Percentiles rank a stretch among this genome's conserved stretches.
Conservation (phyloP, 1,284 basidiomycete genomes). For the Austroboletus niveus region DNA sequence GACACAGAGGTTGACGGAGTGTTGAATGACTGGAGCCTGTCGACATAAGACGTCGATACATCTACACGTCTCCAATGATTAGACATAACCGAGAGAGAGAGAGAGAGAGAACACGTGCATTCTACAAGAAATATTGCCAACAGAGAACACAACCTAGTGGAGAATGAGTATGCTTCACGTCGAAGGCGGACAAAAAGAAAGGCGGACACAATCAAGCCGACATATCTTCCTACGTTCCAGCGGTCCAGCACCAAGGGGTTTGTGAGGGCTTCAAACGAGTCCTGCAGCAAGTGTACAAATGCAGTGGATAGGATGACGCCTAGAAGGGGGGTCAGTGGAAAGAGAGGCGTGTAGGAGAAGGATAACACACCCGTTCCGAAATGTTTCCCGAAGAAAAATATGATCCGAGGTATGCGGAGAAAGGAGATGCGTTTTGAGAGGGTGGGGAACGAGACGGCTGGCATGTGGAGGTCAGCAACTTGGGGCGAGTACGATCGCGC, state of each 20-base stretch:
- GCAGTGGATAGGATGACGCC: slow-evolving; percentile 78
- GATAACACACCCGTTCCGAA: slow-evolving; percentile 65
- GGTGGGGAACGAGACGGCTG: slow-evolving; percentile 69
- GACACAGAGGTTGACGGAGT: slow-evolving; percentile 49
- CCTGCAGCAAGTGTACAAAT: slow-evolving; percentile 75
- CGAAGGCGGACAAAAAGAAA: background rate
- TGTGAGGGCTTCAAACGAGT: slow-evolving; percentile 63
- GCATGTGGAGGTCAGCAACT: background rate
- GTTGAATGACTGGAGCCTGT: slow-evolving; percentile 58
- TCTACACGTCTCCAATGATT: slow-evolving; percentile 40
- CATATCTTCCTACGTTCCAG: slow-evolving; percentile 52
- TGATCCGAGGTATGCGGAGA: slow-evolving; percentile 58
- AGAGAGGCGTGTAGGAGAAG: background rate
- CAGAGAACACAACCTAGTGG: slow-evolving; percentile 55
- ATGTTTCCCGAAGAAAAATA: slow-evolving; percentile 79
- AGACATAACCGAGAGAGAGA: background rate
- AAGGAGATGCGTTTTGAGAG: slow-evolving; percentile 53
- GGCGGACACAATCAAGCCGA: slow-evolving; percentile 70
- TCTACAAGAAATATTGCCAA: slow-evolving; percentile 72
- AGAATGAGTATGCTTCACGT: slow-evolving; percentile 1
- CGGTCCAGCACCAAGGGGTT: slow-evolving; percentile 43
- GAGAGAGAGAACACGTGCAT: slow-evolving; percentile 48
- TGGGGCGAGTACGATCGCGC: background rate
- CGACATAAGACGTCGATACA: slow-evolving; percentile 69
- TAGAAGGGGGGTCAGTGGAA: slow-evolving; percentile 19